phyloP scores from a whole-genome alignment of 73 alveolate species.

The Tetrahymena thermophila region DNA sequence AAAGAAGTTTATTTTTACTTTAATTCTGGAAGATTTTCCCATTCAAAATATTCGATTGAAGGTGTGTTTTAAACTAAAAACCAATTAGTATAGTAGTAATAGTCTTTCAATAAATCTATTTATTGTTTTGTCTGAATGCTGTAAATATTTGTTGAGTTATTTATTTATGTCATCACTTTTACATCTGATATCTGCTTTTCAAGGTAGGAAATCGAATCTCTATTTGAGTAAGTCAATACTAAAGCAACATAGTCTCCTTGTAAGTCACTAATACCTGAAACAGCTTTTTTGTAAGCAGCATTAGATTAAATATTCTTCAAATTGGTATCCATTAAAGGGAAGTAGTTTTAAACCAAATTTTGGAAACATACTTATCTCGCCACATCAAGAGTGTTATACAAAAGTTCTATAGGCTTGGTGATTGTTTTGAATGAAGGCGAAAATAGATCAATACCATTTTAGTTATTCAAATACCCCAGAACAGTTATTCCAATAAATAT shows the following conservation, averaged over 20 bases:
- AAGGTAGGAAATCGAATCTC: background rate
- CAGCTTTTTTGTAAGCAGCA: background rate
- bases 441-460: background rate
- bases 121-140: background rate
- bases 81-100: background rate
- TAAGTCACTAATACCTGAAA: background rate
- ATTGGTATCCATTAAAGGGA: background rate
- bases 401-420: background rate
- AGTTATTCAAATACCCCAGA: background rate
- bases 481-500: background rate
- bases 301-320: background rate
- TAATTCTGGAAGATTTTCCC: background rate
- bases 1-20: background rate
- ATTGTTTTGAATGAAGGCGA: background rate
- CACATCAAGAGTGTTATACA: background rate
- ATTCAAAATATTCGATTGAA: background rate
- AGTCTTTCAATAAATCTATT: background rate
- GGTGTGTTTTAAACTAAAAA: background rate
- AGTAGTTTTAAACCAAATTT: background rate
- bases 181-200: background rate
- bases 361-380: background rate
- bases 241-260: background rate
- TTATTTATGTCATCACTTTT: background rate
- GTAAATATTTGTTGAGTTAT: background rate
- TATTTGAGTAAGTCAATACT: background rate